A percentile compares a stretch with the other conserved stretches of the same genome.
Conservation (phyloP, 1,284 basidiomycete genomes). For the Ceratobasidium sp. region DNA sequence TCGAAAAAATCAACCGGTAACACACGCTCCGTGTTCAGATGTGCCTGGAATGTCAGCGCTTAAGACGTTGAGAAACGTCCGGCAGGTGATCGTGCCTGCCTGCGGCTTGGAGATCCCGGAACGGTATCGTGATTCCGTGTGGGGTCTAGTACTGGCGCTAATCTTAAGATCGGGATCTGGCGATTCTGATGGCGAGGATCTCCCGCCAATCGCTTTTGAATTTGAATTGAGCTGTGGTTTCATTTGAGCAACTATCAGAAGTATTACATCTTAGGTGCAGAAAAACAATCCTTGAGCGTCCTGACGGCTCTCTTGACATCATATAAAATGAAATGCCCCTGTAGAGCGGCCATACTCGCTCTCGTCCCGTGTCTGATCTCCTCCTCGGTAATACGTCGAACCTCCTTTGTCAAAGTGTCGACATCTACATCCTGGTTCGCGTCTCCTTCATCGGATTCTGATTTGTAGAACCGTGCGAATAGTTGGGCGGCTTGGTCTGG, state of each 20-base stretch:
- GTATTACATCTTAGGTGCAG: neutral
- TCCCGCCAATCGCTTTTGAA: no score
- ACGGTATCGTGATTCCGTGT: neutral
- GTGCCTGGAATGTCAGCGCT: neutral
- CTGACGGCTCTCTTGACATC: slow-evolving; percentile 72
- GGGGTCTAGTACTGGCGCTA: neutral
- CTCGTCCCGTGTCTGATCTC: slow-evolving; percentile 66
- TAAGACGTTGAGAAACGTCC: neutral
- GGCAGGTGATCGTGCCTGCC: neutral
- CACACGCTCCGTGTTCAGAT: neutral
- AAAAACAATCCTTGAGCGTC: slow-evolving; percentile 54
- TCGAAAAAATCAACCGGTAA: neutral
- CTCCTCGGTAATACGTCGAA: slow-evolving; percentile 68
- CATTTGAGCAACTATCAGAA: neutral
- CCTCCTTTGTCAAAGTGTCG: slow-evolving; percentile 63
- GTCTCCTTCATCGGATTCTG: slow-evolving; percentile 51
- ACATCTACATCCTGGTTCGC: slow-evolving; percentile 60
- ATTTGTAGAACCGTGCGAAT: slow-evolving; percentile 86
- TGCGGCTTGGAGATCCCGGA: neutral
- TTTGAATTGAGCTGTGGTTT: neutral
- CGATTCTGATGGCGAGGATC: no score
- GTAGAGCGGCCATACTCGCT: slow-evolving; percentile 93
- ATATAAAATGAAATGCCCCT: slow-evolving; percentile 91
- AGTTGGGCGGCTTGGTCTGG: slow-evolving; percentile 83
- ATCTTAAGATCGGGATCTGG: neutral